These are phyloP conservation scores for Candida peoriensis DNA, from an alignment of 805 yeast species.

Conservation along the genomic window DNA sequence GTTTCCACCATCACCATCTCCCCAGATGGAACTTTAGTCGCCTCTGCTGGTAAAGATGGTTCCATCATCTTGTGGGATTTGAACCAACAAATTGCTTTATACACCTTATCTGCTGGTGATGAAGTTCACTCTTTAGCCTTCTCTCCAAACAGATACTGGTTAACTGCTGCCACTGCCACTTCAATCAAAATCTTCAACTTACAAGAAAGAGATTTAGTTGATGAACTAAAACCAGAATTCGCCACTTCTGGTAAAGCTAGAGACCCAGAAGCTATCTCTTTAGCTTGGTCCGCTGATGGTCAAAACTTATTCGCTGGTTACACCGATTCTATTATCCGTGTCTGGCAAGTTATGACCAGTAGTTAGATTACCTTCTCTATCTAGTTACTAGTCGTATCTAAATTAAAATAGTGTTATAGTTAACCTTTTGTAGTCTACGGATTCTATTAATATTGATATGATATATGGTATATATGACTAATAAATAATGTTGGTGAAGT, in stretches of 20 bases:
- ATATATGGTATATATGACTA: neutral
- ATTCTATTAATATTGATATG: neutral
- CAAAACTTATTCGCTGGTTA: constrained; percentile 99
- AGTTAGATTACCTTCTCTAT: constrained; percentile 15
- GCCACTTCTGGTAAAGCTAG: constrained; percentile 82
- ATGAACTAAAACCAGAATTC: constrained; percentile 97
- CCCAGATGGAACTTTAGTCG: constrained; percentile 99
- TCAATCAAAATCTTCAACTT: constrained; percentile 98
- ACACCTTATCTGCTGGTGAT: constrained; percentile 92
- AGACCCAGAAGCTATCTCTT: constrained; percentile 97
- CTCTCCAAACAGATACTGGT: constrained; percentile 99
- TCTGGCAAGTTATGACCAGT: constrained; percentile 98
- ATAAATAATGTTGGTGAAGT: neutral
- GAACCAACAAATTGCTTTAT: constrained; percentile 76
- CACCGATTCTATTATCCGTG: constrained; percentile 99
- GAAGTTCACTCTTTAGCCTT: constrained; percentile 98
- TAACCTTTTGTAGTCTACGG: neutral
- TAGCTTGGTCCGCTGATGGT: constrained; percentile 99
- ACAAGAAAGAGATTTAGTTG: constrained; percentile 90
- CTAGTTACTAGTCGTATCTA: constrained; percentile 5
- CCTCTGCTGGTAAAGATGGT: constrained; percentile 99
- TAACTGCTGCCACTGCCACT: constrained; percentile 98
- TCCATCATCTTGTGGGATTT: constrained; percentile 97
- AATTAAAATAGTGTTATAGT: constrained; percentile 4
- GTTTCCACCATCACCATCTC: constrained; percentile 94